Evolutionary conservation across 345 rosid genomes (phyloP).

Genomic region (Gossypioides kirkii): DNA sequence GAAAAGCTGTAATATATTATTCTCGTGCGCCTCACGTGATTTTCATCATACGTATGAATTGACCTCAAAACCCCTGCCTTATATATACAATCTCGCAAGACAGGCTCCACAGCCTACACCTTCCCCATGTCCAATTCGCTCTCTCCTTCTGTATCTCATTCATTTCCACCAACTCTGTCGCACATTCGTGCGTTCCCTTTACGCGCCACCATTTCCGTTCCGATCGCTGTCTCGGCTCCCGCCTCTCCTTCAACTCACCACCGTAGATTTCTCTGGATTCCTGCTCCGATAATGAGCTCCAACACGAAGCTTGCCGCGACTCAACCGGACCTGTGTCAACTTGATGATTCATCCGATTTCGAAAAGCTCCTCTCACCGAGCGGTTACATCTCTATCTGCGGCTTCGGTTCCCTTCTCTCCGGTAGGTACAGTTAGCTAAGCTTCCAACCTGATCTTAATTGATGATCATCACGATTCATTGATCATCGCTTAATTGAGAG

Average conservation of each 20-base stretch:
- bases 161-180: background rate
- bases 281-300: constrained; percentile 19
- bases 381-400: constrained; percentile 78
- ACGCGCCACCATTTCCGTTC: constrained; percentile 12
- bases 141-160: background rate
- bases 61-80: background rate
- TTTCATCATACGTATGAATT: background rate
- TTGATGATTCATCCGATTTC: constrained; percentile 59
- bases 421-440: constrained; percentile 30
- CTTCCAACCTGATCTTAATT: background rate
- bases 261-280: constrained; percentile 20
- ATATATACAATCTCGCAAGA: background rate
- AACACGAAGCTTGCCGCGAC: constrained; percentile 13
- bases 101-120: background rate
- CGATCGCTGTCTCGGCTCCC: background rate
- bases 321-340: constrained; percentile 29
- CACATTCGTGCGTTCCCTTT: background rate
- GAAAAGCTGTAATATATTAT: background rate
- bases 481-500: background rate
- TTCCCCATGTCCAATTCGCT: background rate
- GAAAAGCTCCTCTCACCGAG: constrained; percentile 41
- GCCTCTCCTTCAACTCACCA: background rate
- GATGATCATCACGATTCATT: background rate
- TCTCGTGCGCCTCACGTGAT: background rate
- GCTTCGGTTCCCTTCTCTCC: constrained; percentile 96